Base-by-base conservation (phyloP, 2,329 filamentous ascomycete species). In the Akanthomyces lecanii region DNA sequence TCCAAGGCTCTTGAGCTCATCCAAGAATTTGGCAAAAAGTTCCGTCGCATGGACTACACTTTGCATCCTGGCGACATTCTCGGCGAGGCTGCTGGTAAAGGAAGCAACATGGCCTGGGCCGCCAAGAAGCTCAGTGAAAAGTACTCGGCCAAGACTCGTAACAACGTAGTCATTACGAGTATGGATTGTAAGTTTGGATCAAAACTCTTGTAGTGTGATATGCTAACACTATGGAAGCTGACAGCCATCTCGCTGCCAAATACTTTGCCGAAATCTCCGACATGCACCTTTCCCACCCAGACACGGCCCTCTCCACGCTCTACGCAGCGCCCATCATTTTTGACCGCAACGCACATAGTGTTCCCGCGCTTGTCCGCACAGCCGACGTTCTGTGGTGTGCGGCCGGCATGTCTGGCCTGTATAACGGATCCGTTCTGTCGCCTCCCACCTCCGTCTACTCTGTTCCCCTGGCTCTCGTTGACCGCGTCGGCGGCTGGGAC, bases 371-470 rank as follows among this genome's bases (percentile, higher is more conserved):
- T 42, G 89, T 91, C 61, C 85, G 89, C 42, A 86, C 89, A 36
- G 88, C 88, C 56, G 89, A 91, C 69, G 81, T 91, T 61, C 78
- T 91, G 64, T 91, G 89, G 89, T 85, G 82, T 63, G 87, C 86
- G 45, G 88, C 86, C 38, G 89, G 89, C 58, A 80, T 91, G 66
- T 90, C 88, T 38, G 88, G 87, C 57, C 79, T 89, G 42, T 89
- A 89, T 73, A 76, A 77, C 11, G 82, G 83, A 55, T 89, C 87
- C 0, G 79, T 79, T 16, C 84, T 90, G 64, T 83, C 86, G 18
- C 89, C 89, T 14, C 89, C 89, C 2, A 91, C 88, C 0, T 91
- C 89, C 0, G 89, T 91, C 40, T 91, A 91, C 70, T 90, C 88
- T 5, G 73, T 91, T 0, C 85, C 88, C 1, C 81, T 91, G 47